Percentiles rank a stretch among this genome's conserved stretches.
Evolutionary conservation across 108 stramenopile species (phyloP).

Genomic region (Parmales sp.): DNA sequence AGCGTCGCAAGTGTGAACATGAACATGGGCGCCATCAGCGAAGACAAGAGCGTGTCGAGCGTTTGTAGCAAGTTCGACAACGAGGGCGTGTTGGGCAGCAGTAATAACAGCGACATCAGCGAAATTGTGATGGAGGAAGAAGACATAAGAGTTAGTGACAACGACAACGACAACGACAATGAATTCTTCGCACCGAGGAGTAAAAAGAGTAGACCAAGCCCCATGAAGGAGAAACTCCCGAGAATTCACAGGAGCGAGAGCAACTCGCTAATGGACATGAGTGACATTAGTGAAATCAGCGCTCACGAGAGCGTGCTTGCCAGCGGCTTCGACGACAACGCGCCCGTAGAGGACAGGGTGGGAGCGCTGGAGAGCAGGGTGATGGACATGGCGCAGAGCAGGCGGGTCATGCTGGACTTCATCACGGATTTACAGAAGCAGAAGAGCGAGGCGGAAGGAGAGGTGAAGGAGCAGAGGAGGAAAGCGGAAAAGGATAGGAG

Average conservation of each 20-base stretch:
- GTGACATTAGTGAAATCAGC: not conserved
- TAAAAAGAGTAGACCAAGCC: too few relatives aligned
- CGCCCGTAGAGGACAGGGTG: constrained; percentile 1
- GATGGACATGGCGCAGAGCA: constrained; percentile 7
- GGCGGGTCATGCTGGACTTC: constrained; percentile 10
- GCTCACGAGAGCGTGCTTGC: not conserved
- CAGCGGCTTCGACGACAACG: not conserved
- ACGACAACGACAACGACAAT: too few relatives aligned
- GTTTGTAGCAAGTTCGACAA: not conserved
- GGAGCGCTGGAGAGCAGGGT: constrained; percentile 10
- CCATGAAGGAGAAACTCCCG: not conserved
- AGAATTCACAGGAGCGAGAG: not conserved
- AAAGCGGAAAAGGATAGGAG: not conserved
- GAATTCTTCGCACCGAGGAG: too few relatives aligned
- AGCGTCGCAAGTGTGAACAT: not conserved
- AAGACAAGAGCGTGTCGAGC: not conserved
- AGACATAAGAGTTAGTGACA: not conserved
- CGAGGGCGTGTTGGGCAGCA: not conserved
- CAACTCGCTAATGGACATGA: constrained; percentile 6
- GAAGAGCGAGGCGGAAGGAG: constrained; percentile 3
- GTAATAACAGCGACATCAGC: not conserved
- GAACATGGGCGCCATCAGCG: not conserved
- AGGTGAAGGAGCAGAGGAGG: not conserved
- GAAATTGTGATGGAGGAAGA: not conserved
- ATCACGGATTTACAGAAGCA: constrained; percentile 1